Evolutionary conservation across 192 early-diverging fungal species (phyloP), one percentile per base, ranked within the genome.

Genomic region (Linnemannia schmuckeri): DNA sequence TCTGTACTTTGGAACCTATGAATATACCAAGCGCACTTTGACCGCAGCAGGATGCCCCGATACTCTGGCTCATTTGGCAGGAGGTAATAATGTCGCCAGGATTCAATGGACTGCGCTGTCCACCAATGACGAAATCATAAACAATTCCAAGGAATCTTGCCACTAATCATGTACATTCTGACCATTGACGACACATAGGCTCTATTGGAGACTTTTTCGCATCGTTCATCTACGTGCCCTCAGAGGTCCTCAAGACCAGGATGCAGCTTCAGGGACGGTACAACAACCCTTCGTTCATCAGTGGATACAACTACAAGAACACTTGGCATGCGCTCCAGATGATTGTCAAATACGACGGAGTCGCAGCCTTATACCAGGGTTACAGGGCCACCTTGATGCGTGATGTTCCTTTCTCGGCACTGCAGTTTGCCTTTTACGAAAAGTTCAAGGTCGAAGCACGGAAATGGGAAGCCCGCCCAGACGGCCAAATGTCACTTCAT

Each of bases 261-360:
- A 90, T 97, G 83, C 96, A 97, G 76, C 89, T 97, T 27, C 96
- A 97, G 78, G 95, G 95, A 22, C 85, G 92, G 42, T 94, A 93
- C 77, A 95, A 94, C 77, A 95, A 95, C 79, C 93, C 94, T 37
- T 89, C 87, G 61, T 91, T 88, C 91, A 93, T 89, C 85, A 95
- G 88, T 77, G 91, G 89, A 89, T 95, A 96, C 82, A 92, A 92
- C 75, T 95, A 96, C 81, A 89, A 93, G 83, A 94, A 93, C 72
- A 93, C 93, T 38, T 88, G 91, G 87, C 90, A 91, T 72, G 91
- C 93, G 2, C 88, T 94, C 15, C 87, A 88, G 69, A 90, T 90
- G 85, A 91, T 92, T 88, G 92, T 92, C 66, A 87, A 90, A 69
- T 89, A 88, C 17, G 96, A 96, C 81, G 96, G 96, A 33, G 74